Evolutionary conservation across 345 rosid genomes (phyloP).

Genomic region (Conringia planisiliqua): DNA sequence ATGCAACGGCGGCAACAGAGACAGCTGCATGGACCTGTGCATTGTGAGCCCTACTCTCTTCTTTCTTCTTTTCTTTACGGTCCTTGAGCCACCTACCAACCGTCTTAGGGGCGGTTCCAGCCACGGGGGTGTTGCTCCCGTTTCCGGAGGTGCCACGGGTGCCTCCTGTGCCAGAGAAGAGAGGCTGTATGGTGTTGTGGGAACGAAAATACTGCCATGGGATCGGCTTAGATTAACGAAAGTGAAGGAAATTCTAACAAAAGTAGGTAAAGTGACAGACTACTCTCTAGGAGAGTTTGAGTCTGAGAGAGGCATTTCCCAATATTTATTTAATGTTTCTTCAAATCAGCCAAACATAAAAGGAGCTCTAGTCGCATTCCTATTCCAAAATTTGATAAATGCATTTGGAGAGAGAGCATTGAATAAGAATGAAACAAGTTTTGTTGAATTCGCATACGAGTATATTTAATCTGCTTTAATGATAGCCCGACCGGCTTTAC

Average conservation of each 20-base stretch:
- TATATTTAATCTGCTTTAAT: neutral
- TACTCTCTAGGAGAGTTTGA: too few species aligned
- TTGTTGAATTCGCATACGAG: neutral
- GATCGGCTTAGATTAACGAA: neutral
- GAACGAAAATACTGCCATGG: constrained; percentile 68
- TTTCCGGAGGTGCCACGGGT: constrained; percentile 48
- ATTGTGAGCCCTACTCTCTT: constrained; percentile 77
- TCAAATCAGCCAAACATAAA: neutral
- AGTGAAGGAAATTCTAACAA: neutral
- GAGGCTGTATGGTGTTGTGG: constrained; percentile 79
- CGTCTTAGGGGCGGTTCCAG: constrained; percentile 60
- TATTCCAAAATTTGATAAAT: neutral
- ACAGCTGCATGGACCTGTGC: constrained; percentile 89
- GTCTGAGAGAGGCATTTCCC: neutral
- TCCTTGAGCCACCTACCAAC: constrained; percentile 98
- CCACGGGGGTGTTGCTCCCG: constrained; percentile 52
- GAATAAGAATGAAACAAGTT: neutral
- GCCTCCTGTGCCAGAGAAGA: constrained; percentile 56
- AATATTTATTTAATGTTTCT: neutral
- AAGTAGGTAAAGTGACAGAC: neutral
- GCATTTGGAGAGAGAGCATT: constrained; percentile 12
- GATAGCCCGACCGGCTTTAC: constrained; percentile 10
- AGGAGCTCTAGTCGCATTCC: neutral
- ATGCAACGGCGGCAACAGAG: constrained; percentile 89
- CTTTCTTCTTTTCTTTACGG: constrained; percentile 90